These are phyloP conservation scores for Fusarium scirpi DNA, from an alignment of 2,329 filamentous ascomycete species.

Conservation along the genomic window DNA sequence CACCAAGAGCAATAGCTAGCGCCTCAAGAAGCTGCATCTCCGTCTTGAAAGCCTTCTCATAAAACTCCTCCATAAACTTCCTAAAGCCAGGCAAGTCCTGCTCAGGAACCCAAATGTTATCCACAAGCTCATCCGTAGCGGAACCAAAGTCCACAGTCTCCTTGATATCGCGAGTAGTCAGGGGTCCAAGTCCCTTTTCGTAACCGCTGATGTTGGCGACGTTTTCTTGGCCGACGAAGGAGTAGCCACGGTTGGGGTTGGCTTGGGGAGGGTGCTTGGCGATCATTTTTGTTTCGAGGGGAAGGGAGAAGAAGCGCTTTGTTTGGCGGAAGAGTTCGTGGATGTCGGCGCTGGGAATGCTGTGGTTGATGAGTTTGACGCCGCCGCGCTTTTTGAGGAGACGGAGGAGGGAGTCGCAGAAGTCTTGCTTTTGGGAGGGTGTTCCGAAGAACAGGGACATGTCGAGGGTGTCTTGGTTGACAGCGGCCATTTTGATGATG, in stretches of 20 bases:
- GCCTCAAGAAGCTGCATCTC: slow-evolving; percentile 81
- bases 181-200: slow-evolving; percentile 60
- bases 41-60: slow-evolving; percentile 74
- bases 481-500: slow-evolving; percentile 20
- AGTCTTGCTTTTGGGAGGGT: slow-evolving; percentile 39
- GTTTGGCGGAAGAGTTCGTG: slow-evolving; percentile 44
- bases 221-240: slow-evolving; percentile 52
- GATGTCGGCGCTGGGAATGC: slow-evolving; percentile 42
- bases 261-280: slow-evolving; percentile 50
- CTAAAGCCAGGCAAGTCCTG: slow-evolving; percentile 43
- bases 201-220: slow-evolving; percentile 52
- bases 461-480: slow-evolving; percentile 42
- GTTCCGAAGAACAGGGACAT: slow-evolving; percentile 49
- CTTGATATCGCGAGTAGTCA: slow-evolving; percentile 63
- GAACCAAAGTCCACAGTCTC: slow-evolving; percentile 57
- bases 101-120: slow-evolving; percentile 48
- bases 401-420: slow-evolving; percentile 42
- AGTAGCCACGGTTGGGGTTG: slow-evolving; percentile 55
- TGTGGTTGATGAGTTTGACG: slow-evolving; percentile 47
- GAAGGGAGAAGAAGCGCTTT: slow-evolving; percentile 49
- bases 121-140: slow-evolving; percentile 47
- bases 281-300: slow-evolving; percentile 49
- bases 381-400: slow-evolving; percentile 42
- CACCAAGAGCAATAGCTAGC: slow-evolving; percentile 78
- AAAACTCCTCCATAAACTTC: slow-evolving; percentile 66